These are phyloP conservation scores for Fusarium musae DNA, from an alignment of 2,329 filamentous ascomycete species.

Conservation along the genomic window DNA sequence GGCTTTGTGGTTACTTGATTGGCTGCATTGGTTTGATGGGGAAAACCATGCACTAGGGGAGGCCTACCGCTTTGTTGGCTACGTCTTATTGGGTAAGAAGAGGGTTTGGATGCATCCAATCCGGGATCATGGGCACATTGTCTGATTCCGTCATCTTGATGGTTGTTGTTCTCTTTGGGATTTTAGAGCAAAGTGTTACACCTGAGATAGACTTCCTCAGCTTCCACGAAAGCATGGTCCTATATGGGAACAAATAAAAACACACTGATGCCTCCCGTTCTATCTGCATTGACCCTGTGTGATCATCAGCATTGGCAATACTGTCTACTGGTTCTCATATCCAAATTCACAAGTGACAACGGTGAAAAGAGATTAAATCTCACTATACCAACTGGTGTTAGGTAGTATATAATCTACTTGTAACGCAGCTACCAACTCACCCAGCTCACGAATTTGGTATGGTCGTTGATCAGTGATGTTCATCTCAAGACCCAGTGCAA, in stretches of 20 bases:
- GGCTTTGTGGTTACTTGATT: background rate
- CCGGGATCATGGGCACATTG: background rate
- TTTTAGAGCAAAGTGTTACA: background rate
- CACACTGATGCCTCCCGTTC: background rate
- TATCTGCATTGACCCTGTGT: background rate
- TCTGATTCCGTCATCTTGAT: background rate
- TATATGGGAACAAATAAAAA: background rate
- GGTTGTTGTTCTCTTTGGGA: background rate
- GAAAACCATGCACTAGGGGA: slow-evolving; percentile 27
- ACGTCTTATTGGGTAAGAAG: slow-evolving; percentile 9
- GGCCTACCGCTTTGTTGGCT: slow-evolving; percentile 22
- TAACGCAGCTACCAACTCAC: background rate
- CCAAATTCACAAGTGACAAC: background rate
- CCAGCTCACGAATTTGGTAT: background rate
- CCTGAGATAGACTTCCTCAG: background rate
- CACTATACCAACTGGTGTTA: background rate
- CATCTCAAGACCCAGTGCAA: no score
- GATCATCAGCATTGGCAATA: background rate
- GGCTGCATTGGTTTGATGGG: slow-evolving; percentile 11
- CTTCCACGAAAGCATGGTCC: background rate
- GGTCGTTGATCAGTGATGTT: no score
- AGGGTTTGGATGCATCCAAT: slow-evolving; percentile 13
- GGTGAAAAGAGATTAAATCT: background rate
- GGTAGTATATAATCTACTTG: background rate
- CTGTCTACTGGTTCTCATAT: background rate